phyloP scores from a whole-genome alignment of 306 rosid genomes.

The Dalbergia oliveri region DNA sequence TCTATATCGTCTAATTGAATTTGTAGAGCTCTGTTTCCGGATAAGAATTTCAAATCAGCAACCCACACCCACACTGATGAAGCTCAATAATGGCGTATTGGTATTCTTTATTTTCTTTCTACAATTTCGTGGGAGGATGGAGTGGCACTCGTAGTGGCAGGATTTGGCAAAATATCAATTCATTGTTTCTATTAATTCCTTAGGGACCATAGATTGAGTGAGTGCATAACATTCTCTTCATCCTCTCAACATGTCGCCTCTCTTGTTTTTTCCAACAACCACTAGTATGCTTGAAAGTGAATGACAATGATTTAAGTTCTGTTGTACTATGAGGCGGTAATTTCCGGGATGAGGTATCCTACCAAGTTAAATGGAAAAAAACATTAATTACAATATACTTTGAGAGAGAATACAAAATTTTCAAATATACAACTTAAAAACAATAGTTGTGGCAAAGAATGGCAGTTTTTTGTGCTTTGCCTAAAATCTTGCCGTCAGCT shows the following conservation, averaged over 20 bases:
- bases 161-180: conserved; percentile 31
- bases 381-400: neutral
- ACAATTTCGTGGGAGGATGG: conserved; percentile 20
- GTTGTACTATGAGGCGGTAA: conserved; percentile 14
- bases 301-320: conserved; percentile 50
- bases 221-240: conserved; percentile 38
- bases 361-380: neutral
- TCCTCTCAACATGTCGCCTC: conserved; percentile 36
- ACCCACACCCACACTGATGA: neutral
- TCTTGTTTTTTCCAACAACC: conserved; percentile 53
- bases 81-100: neutral
- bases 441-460: conserved; percentile 49
- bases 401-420: neutral
- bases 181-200: neutral
- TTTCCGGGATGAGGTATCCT: conserved; percentile 37
- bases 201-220: neutral
- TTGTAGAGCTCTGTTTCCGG: neutral
- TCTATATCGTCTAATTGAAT: neutral
- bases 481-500: conserved; percentile 36
- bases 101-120: neutral
- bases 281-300: conserved; percentile 54
- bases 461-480: conserved; percentile 40
- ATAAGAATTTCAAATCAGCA: neutral
- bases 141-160: conserved; percentile 6
- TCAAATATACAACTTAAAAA: conserved; percentile 21